Base-by-base conservation (phyloP, 495 filamentous ascomycete genomes). In the Tuber umbilicatum region DNA sequence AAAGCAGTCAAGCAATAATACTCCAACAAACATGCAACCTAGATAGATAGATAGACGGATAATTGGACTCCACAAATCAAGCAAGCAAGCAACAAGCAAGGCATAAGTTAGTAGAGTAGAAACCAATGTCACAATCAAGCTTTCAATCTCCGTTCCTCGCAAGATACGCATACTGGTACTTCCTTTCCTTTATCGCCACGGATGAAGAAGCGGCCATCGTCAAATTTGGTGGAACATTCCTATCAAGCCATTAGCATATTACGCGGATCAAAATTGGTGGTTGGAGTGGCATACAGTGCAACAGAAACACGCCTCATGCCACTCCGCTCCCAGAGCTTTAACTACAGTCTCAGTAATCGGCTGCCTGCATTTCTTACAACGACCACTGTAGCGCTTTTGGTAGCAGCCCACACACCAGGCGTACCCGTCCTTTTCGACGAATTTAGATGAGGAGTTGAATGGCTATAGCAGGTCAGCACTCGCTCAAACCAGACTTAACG, bases 381-480 rank as follows among this genome's bases (percentile, higher is more conserved):
- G 94, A 37, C 93, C 89, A 23, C 90, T 90, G 37, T 92, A 97
- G 38, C 96, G 89, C 75, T 94, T 94, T 45, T 93, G 93, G 85
- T 98, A 94, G 83, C 95, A 99, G 45, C 86, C 86, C 23, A 98
- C 88, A 83, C 95, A 99, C 96, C 96, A 99, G 43, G 95, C 95
- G 85, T 96, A 98, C n/a, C 94, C 94, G 78, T 98, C 94, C 83
- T 96, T 97, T 83, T 99, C 96, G 37, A 99, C 95, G 83, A 82
- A 82, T 84, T 89, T 74, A 72, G 68, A 76, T 70, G 78, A 50
- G 16, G 73, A 35, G 21, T 71, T 70, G 68, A 75, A 78, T 50
- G 74, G 75, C 68, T 74, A n/a, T 60, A 14, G 27, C 35, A 72
- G 14, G 76, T 74, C 14, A 81, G 67, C 21, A 80, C 38, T 45